A percentile compares a stretch with the other conserved stretches of the same genome.
Conservation (phyloP, 1,284 basidiomycete genomes). For the Rhodotorula sp. region DNA sequence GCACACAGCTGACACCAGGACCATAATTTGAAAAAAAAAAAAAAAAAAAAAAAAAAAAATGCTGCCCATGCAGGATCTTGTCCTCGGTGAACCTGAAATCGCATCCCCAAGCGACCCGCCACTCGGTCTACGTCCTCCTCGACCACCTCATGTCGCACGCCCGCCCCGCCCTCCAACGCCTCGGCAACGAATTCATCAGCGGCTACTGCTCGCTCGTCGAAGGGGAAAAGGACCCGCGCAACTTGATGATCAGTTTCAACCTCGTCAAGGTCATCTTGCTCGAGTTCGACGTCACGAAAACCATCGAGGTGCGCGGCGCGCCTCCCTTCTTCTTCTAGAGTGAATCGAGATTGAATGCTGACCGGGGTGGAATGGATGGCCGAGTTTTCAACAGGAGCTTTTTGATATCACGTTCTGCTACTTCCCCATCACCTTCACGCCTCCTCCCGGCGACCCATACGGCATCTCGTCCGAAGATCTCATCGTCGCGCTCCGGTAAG, state of each 20-base stretch:
- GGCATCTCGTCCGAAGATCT: constrained; percentile 88
- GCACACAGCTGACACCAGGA: neutral
- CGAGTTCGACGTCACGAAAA: constrained; percentile 74
- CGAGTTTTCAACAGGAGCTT: constrained; percentile 60
- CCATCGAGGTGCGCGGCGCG: constrained; percentile 65
- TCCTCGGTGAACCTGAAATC: constrained; percentile 74
- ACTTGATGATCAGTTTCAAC: constrained; percentile 84
- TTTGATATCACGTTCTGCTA: constrained; percentile 98
- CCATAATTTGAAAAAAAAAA: no score
- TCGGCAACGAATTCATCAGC: constrained; percentile 65
- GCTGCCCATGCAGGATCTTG: constrained; percentile 69
- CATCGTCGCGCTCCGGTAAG: constrained; percentile 66
- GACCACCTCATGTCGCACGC: constrained; percentile 69
- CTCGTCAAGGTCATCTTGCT: constrained; percentile 79
- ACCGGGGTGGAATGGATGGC: no score
- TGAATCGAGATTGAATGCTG: neutral
- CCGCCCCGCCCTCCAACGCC: constrained; percentile 62
- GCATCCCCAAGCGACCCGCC: constrained; percentile 77
- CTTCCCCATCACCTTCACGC: constrained; percentile 96
- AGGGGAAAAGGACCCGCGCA: constrained; percentile 96
- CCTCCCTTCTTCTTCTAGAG: neutral
- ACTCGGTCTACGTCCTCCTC: constrained; percentile 75
- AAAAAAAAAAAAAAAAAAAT: no score
- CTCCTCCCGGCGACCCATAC: constrained; percentile 91
- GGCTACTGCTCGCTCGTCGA: constrained; percentile 78